Evolutionary conservation across 768 basidiomycete species (phyloP), one percentile per base, ranked within the genome.

Genomic region (Amanita pallidorosea): DNA sequence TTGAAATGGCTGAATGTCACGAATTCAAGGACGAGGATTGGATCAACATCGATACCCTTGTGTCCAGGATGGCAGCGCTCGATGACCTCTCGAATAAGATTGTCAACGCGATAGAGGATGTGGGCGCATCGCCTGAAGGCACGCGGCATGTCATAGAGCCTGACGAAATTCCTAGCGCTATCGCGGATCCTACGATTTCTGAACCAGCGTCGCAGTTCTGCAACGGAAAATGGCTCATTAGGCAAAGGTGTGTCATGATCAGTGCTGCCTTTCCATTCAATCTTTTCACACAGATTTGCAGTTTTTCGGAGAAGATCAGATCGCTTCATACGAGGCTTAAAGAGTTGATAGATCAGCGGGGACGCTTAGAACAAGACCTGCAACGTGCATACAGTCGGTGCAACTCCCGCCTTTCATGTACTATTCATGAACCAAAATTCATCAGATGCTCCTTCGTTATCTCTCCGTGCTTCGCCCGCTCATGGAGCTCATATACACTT

Each of bases 401-500:
- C 36, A 9, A 49, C 25, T 36, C 5, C 23, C 33, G 7, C 31
- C 7, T n/a, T 18, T 13, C 36, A 15, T 42, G 13, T 38, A 33
- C 40, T 13, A 49, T 53, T 13, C 27, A 17, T 23, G n/a, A 42
- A 8, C 37, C 15, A 20, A 48, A 37, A 8, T 17, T 43, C 20
- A 42, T 8, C 46, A 91, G 88, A 69, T 64, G 76, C 81, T 1
- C 79, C 84, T 20, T 88, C 88, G 11, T 60, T 91, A 54, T 81
- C 85, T 11, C 70, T 92, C 41, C 80, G 87, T 35, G 76, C 79
- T 22, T 83, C 76, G 1, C 74, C 80, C 15, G 73, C 73, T 8
- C 79, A 81, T 40, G 89, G 89, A 5, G 77, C 83, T 72, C 84
- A 87, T 61, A 74, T 90, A 37, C 88, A 90, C 55, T 65, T 91